A percentile compares a stretch with the other conserved stretches of the same genome.
These are phyloP conservation scores for Lentinula guzmanii DNA, from an alignment of 768 basidiomycete species.

Conservation along the genomic window DNA sequence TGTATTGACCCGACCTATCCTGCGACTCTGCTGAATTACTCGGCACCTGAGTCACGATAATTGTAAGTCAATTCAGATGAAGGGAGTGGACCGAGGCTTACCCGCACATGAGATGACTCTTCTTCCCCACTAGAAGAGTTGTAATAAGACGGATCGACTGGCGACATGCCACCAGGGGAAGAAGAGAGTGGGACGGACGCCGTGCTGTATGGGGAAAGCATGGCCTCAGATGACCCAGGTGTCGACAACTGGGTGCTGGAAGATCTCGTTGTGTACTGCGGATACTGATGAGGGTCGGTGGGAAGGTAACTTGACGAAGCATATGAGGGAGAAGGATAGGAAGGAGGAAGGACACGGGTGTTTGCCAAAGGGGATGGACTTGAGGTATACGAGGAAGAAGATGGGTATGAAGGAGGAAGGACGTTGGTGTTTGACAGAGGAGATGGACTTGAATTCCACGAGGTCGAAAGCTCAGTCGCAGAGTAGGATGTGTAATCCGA, in stretches of 20 bases:
- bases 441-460: background rate
- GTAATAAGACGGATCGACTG: conserved; percentile 11
- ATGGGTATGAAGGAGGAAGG: background rate
- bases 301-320: background rate
- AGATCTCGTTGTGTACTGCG: background rate
- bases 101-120: conserved; percentile 1
- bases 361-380: background rate
- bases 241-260: conserved; percentile 8
- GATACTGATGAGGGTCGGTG: background rate
- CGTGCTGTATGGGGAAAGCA: conserved; percentile 10
- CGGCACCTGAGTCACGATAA: background rate
- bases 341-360: background rate
- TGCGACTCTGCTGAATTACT: background rate
- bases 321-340: conserved; percentile 2
- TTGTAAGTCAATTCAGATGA: background rate
- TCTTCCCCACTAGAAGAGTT: conserved; percentile 4
- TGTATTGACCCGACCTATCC: background rate
- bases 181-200: background rate
- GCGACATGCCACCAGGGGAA: conserved; percentile 13
- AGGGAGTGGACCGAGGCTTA: background rate
- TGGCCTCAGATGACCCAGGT: conserved; percentile 9
- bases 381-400: background rate
- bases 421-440: background rate
- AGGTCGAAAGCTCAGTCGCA: background rate
- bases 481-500: background rate